Evolutionary conservation across 2,329 filamentous ascomycete species (phyloP).

Genomic region (Cytospora leucostoma): DNA sequence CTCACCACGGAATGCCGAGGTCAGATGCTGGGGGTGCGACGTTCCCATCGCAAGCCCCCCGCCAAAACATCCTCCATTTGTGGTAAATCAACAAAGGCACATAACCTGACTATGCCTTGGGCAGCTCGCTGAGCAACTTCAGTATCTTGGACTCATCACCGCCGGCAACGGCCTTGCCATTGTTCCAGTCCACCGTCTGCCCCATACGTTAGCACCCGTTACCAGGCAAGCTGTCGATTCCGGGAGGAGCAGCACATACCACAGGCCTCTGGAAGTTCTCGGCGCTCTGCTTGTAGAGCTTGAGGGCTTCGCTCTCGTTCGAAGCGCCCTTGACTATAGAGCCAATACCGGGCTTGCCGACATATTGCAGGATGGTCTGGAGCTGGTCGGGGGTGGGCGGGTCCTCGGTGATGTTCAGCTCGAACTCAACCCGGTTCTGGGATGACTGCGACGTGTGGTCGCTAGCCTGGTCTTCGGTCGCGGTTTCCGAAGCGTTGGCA

Average conservation of each 20-base stretch:
- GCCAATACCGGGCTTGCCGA: conserved; percentile 63
- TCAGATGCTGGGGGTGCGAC: background rate
- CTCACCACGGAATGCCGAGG: background rate
- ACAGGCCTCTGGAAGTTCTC: conserved; percentile 74
- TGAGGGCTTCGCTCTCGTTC: conserved; percentile 75
- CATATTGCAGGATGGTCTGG: conserved; percentile 43
- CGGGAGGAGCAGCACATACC: conserved; percentile 52
- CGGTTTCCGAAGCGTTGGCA: conserved; percentile 64
- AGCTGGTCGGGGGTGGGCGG: conserved; percentile 61
- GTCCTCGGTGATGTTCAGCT: conserved; percentile 59
- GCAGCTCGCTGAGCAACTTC: conserved; percentile 68
- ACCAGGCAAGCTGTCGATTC: background rate
- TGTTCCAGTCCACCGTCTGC: conserved; percentile 86
- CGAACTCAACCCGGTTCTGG: conserved; percentile 66
- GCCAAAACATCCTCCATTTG: background rate
- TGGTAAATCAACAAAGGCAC: background rate
- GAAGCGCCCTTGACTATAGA: conserved; percentile 72
- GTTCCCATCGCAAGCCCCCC: background rate
- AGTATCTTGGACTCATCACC: conserved; percentile 88
- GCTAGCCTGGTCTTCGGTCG: conserved; percentile 74
- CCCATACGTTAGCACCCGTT: conserved; percentile 31
- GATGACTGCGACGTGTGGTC: conserved; percentile 63
- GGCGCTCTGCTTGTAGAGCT: conserved; percentile 69
- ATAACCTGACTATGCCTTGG: conserved; percentile 29
- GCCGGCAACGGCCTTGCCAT: conserved; percentile 76